Percentiles rank a stretch among this genome's conserved stretches.
Conservation (phyloP, 179 eudicot genomes). For the Amaranthus tricolor region DNA sequence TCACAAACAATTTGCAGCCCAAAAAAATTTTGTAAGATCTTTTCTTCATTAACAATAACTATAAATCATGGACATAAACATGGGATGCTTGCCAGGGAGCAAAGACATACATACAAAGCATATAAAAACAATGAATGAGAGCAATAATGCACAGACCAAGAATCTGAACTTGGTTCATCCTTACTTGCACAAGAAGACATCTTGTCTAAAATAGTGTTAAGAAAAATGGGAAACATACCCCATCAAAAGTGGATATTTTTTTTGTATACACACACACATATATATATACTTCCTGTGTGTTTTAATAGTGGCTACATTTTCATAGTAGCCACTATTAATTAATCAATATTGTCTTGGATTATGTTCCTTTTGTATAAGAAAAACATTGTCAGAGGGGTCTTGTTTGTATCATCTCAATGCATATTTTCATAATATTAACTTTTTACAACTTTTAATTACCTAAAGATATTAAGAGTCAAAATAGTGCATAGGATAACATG, state of each 20-base stretch:
- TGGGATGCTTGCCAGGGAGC: background rate
- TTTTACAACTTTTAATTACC: too few relatives aligned
- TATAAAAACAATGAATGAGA: background rate
- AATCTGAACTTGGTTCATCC: background rate
- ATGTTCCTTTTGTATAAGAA: too few relatives aligned
- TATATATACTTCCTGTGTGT: too few relatives aligned
- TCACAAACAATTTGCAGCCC: background rate
- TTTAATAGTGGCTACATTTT: too few relatives aligned
- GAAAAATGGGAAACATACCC: background rate
- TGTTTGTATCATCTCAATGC: too few relatives aligned
- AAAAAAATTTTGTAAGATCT: background rate
- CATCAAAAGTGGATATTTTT: background rate
- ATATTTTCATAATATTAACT: too few relatives aligned
- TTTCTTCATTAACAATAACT: background rate
- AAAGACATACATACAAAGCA: background rate
- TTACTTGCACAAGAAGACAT: background rate
- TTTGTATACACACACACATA: too few relatives aligned
- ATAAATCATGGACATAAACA: background rate
- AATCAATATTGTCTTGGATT: too few relatives aligned
- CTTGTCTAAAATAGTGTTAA: background rate
- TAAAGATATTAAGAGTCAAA: too few relatives aligned
- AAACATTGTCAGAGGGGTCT: too few relatives aligned
- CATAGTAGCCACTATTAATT: too few relatives aligned
- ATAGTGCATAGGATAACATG: too few relatives aligned
- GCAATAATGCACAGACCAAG: background rate